Conservation (phyloP, 192 early-diverging fungal genomes). For the Coemansia sp. region DNA sequence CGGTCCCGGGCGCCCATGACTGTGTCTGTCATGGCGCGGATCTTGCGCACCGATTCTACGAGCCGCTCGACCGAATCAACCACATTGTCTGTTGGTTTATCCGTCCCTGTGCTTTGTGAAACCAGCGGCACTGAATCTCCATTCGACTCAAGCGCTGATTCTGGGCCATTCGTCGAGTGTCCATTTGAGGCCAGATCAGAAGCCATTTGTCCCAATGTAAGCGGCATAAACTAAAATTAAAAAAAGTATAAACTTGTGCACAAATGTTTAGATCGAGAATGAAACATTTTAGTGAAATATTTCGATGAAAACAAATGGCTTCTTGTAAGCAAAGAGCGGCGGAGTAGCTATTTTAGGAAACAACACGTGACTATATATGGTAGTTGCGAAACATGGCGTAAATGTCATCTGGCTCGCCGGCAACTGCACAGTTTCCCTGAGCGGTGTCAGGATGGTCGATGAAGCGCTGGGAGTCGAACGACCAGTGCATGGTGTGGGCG, state of each 20-base stretch:
- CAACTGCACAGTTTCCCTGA: background rate
- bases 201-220: slow-evolving; percentile 20
- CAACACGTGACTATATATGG: slow-evolving; percentile 16
- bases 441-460: background rate
- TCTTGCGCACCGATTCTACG: slow-evolving; percentile 60
- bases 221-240: slow-evolving; percentile 5
- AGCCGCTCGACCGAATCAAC: slow-evolving; percentile 58
- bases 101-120: too few relatives aligned
- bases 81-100: slow-evolving; percentile 8
- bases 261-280: background rate
- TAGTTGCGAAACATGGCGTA: slow-evolving; percentile 38
- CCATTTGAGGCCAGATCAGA: slow-evolving; percentile 7
- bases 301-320: background rate
- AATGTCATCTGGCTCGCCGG: slow-evolving; percentile 8
- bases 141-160: background rate
- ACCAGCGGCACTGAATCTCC: background rate
- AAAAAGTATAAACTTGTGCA: background rate
- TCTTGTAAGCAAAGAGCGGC: background rate
- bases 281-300: too few relatives aligned
- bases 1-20: slow-evolving; percentile 48
- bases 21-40: slow-evolving; percentile 63
- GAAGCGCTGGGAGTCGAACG: slow-evolving; percentile 14
- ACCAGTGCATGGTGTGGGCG: slow-evolving; percentile 35
- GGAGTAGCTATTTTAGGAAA: background rate
- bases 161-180: background rate